Evolutionary conservation across 129 eudicot genomes (phyloP), one percentile per base, ranked within the genome.

Genomic region (Rutidosis leptorrhynchoides): DNA sequence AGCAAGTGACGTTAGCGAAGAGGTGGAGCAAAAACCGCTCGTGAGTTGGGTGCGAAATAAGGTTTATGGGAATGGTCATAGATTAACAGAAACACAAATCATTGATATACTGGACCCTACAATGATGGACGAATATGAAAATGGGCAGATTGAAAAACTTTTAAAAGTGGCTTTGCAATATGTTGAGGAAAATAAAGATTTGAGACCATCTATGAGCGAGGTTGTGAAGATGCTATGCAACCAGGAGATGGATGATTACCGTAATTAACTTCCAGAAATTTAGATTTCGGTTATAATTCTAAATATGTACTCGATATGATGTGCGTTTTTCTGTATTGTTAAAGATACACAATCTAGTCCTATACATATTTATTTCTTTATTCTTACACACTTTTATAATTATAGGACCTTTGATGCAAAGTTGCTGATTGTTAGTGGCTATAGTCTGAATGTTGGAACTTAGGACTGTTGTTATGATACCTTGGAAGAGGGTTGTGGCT

Each of bases 171-270:
- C 77, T 8, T 21, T 82, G 15, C 66, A 70, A 6, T 81, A 35
- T 1, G 37, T 26, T 15, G 62, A 57, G 62, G 62, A 57, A 57
- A 28, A 57, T 57, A 57, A 57, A 57, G 62, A 69, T 43, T 68
- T 74, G 7, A 77, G 82, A 55, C 82, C 82, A 16, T 69, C 74
- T 29, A 81, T 81, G 86, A 69, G 82, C 9, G 46, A 51, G 40
- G 82, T 77, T 0, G 80, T 77, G 29, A 66, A 81, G 62, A 77
- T 67, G 69, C 76, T 81, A 48, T 77, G 70, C 22, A 14, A 48
- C 6, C 24, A 8, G 16, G 52, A 74, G 17, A 66, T 19, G 10
- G 19, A 48, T 37, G 22, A 61, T 20, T 29, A 60, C 17, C 11
- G 61, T 19, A 14, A 22, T 1, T 55, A 55, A 17, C 61, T 7